Base-by-base conservation (phyloP, 140 eudicot genomes). In the Stevia rebaudiana region DNA sequence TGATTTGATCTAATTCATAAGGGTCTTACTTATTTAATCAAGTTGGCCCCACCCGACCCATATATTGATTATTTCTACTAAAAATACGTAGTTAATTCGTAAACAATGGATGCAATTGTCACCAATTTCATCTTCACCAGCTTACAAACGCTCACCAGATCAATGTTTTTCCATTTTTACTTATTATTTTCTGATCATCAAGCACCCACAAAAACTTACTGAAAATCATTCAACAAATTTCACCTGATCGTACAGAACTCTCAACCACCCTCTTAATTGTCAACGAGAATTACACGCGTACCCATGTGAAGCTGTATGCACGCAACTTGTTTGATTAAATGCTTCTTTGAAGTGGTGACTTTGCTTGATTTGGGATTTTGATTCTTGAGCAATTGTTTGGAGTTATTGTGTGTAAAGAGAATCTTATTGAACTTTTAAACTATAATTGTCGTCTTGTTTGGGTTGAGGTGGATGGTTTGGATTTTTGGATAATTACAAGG, bases 141-240 rank as follows among this genome's bases (percentile, higher is more conserved):
- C 74, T 69, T 44, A 21, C 54, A 44, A 69, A 25, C 48, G 65
- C 67, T 57, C 57, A 69, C 74, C 67, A 58, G 23, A 57, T 69
- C 74, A 69, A 57, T 35, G 15, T 30, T 49, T 55, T 40, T 11
- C 54, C 11, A 1, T 43, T 69, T 68, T 42, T 17, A 68, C 65
- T 31, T 17, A n/a, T 63, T 46, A 28, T 25, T 42, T 63, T 43
- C 42, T 44, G 58, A 64, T 28, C 10, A 46, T 11, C 46, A 30
- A 50, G 49, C 21, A 30, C 71, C 71, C 61, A 33, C 60, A 5
- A 17, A 49, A 65, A 17, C 23, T 66, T 13, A 66, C 71, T 40
- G 18, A 50, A 66, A 39, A 49, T 1, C 39, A 66, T 66, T 66
- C 74, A 57, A 69, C 59, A 28, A 43, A 15, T 15, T 19, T 19